These are phyloP conservation scores for Fagopyrum tataricum DNA, from an alignment of 148 eudicot species.

Conservation along the genomic window DNA sequence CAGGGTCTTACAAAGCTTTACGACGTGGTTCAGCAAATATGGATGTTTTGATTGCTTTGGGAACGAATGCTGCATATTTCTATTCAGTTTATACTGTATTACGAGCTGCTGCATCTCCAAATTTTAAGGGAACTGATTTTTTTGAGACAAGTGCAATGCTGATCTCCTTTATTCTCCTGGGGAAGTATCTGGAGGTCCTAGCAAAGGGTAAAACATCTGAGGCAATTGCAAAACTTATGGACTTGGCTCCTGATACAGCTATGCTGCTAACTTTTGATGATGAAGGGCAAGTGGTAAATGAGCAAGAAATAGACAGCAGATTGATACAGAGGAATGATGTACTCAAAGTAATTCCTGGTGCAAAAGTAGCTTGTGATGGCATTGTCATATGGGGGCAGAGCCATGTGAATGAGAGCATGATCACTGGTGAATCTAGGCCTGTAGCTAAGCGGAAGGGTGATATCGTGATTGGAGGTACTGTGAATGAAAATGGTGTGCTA, in stretches of 20 bases:
- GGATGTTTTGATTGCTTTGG: conserved; percentile 93
- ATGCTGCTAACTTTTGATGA: conserved; percentile 46
- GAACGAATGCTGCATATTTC: conserved; percentile 95
- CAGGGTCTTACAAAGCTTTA: conserved; percentile 75
- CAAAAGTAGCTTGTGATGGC: conserved; percentile 92
- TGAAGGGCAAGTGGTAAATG: conserved; percentile 56
- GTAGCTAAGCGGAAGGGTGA: conserved; percentile 82
- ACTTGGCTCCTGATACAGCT: conserved; percentile 85
- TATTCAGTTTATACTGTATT: conserved; percentile 76
- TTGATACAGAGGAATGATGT: conserved; percentile 79
- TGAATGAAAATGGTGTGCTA: conserved; percentile 83
- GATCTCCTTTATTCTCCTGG: conserved; percentile 83
- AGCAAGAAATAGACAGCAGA: conserved; percentile 83
- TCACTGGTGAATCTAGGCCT: conserved; percentile 89
- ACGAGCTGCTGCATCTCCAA: conserved; percentile 66
- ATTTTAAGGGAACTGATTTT: conserved; percentile 69
- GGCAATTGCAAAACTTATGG: conserved; percentile 95
- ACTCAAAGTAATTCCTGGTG: conserved; percentile 80
- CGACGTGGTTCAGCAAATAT: conserved; percentile 85
- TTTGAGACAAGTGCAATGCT: conserved; percentile 95
- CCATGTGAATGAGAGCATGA: conserved; percentile 92
- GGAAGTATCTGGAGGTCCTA: conserved; percentile 86
- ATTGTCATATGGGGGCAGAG: conserved; percentile 85
- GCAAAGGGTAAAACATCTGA: conserved; percentile 95
- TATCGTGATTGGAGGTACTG: conserved; percentile 85